These are phyloP conservation scores for Fusarium veterinarium DNA, from an alignment of 2,329 filamentous ascomycete genomes.

Conservation along the genomic window DNA sequence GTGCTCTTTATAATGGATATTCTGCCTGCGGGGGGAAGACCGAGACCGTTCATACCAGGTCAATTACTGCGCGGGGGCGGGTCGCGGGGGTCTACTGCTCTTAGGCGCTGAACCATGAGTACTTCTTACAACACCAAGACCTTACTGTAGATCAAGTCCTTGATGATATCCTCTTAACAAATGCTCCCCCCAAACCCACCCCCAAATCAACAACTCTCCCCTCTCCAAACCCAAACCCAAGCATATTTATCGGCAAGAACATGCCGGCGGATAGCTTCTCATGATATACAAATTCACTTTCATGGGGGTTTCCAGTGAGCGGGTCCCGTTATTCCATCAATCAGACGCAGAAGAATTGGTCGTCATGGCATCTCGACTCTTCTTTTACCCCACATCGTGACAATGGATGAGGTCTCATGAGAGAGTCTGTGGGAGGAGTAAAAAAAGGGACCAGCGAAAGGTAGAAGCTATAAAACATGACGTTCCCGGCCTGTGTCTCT, in stretches of 20 bases:
- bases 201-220: conserved; percentile 27
- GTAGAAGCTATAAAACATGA: conserved; percentile 36
- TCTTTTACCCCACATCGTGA: conserved; percentile 38
- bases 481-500: background rate
- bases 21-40: conserved; percentile 8
- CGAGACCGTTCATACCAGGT: background rate
- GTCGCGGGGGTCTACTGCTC: conserved; percentile 5
- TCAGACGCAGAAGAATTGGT: conserved; percentile 18
- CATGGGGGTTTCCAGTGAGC: conserved; percentile 32
- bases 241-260: conserved; percentile 19
- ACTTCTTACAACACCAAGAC: background rate
- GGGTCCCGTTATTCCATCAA: conserved; percentile 42
- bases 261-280: conserved; percentile 27
- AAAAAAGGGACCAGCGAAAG: background rate
- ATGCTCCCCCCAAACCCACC: conserved; percentile 26
- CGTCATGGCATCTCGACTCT: conserved; percentile 35
- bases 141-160: background rate
- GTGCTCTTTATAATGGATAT: conserved; percentile 1
- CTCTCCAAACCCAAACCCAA: conserved; percentile 1
- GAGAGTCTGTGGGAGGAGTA: background rate
- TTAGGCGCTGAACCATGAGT: background rate
- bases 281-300: conserved; percentile 25
- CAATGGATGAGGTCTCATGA: conserved; percentile 33
- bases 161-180: background rate
- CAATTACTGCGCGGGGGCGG: conserved; percentile 26